Conservation (phyloP, 495 filamentous ascomycete genomes). For the Trypethelium eluteriae region DNA sequence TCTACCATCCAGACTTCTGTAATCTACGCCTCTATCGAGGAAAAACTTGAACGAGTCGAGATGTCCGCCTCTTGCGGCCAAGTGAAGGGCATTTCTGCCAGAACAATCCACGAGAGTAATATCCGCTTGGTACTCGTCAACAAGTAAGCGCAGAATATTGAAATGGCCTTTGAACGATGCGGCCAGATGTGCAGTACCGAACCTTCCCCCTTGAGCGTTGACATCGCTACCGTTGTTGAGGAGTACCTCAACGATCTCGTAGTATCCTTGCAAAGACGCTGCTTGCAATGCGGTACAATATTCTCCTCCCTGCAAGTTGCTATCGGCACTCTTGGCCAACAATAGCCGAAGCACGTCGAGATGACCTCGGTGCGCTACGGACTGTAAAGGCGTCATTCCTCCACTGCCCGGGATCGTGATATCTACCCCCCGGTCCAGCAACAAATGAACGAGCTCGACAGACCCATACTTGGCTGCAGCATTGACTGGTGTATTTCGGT, state of each 20-base stretch:
- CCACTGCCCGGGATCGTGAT: constrained; percentile 9
- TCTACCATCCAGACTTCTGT: not conserved
- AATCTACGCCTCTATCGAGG: not conserved
- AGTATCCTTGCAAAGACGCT: constrained; percentile 15
- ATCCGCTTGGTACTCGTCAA: not conserved
- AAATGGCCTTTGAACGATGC: constrained; percentile 15
- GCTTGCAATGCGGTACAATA: constrained; percentile 22
- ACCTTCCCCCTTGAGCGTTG: constrained; percentile 13
- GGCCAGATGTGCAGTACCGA: constrained; percentile 17
- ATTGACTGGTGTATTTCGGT: constrained; percentile 1
- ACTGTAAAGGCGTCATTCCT: constrained; percentile 11
- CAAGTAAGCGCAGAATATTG: constrained; percentile 14
- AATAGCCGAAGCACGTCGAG: constrained; percentile 20
- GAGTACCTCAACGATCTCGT: constrained; percentile 17
- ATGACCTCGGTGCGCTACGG: constrained; percentile 18
- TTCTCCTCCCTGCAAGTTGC: constrained; percentile 20
- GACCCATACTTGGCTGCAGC: constrained; percentile 7
- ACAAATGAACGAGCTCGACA: not conserved
- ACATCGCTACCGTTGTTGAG: constrained; percentile 18
- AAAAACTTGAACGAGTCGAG: not conserved
- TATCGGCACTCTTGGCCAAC: constrained; percentile 21
- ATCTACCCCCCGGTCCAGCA: constrained; percentile 12
- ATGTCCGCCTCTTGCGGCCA: not conserved
- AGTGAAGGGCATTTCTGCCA: not conserved
- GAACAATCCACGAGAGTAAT: not conserved